Percentiles rank a stretch among this genome's conserved stretches.
Evolutionary conservation across 2,329 filamentous ascomycete species (phyloP).

Genomic region (Curvularia eragrostidis): DNA sequence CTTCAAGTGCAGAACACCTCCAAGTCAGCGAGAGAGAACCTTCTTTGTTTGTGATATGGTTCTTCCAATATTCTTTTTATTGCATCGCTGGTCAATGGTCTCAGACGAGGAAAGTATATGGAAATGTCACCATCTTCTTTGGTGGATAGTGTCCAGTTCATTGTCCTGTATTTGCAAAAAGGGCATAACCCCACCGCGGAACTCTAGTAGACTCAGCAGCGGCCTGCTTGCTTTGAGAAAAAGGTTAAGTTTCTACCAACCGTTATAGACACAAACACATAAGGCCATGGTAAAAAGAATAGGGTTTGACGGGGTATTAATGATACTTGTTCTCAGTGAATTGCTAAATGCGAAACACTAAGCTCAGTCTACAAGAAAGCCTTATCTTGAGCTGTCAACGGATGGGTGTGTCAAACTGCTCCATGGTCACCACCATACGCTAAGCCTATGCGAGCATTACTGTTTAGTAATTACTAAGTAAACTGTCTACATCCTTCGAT

Average conservation of each 20-base stretch:
- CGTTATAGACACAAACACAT: background rate
- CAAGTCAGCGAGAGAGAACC: background rate
- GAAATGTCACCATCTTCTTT: background rate
- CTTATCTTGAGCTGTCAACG: background rate
- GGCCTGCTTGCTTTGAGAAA: too few species aligned
- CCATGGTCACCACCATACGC: background rate
- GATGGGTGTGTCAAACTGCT: background rate
- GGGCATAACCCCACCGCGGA: too few species aligned
- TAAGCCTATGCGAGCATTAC: background rate
- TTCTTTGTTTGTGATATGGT: background rate
- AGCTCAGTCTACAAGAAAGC: too few species aligned
- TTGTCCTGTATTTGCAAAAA: too few species aligned
- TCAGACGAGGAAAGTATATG: background rate
- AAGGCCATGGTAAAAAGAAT: background rate
- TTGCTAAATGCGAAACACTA: background rate
- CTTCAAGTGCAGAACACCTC: background rate
- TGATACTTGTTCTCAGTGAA: background rate
- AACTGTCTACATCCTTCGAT: background rate
- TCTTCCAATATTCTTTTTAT: too few species aligned
- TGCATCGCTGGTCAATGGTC: background rate
- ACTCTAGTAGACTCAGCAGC: too few species aligned
- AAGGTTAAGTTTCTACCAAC: too few species aligned
- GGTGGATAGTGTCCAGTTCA: too few species aligned
- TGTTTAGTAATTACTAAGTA: conserved; percentile 1
- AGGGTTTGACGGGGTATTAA: background rate